phyloP scores from a whole-genome alignment of 768 basidiomycete species.

The Mycena rebaudengoi region DNA sequence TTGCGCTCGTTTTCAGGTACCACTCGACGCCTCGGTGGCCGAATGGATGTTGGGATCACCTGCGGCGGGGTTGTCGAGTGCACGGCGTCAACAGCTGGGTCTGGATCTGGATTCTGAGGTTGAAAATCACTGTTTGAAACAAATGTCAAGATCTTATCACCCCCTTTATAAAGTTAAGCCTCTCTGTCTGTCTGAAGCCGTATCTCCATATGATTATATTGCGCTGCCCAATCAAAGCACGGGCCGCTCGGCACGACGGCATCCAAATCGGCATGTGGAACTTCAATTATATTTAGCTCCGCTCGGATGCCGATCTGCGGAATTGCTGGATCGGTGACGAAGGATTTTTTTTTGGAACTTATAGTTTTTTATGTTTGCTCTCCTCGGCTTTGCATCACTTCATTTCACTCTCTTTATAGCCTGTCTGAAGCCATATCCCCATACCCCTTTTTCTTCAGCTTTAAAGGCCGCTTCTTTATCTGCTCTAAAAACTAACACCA shows the following conservation, averaged over 20 bases:
- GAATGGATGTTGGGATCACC: too few species aligned
- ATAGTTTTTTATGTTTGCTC: not conserved
- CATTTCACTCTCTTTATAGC: not conserved
- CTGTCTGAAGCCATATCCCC: not conserved
- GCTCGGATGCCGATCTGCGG: not conserved
- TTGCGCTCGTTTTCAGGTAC: not conserved
- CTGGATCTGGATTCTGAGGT: too few species aligned
- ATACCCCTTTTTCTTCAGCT: not conserved
- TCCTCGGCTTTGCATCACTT: not conserved
- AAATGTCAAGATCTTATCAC: too few species aligned
- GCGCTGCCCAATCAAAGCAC: not conserved
- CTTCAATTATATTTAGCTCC: not conserved
- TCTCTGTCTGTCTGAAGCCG: too few species aligned
- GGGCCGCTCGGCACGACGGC: slow-evolving; percentile 1
- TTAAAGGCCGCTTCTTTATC: not conserved
- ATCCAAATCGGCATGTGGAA: too few species aligned
- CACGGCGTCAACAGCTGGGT: too few species aligned
- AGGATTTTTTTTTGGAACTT: not conserved
- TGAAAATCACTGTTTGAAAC: too few species aligned
- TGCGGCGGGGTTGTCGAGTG: too few species aligned
- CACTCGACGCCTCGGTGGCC: not conserved
- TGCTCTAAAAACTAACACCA: slow-evolving; percentile 1
- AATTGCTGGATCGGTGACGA: too few species aligned
- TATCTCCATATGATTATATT: slow-evolving; percentile 2
- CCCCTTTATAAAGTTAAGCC: too few species aligned